Conservation (phyloP, 139 green algal genomes). For the Trebouxia sp. region DNA sequence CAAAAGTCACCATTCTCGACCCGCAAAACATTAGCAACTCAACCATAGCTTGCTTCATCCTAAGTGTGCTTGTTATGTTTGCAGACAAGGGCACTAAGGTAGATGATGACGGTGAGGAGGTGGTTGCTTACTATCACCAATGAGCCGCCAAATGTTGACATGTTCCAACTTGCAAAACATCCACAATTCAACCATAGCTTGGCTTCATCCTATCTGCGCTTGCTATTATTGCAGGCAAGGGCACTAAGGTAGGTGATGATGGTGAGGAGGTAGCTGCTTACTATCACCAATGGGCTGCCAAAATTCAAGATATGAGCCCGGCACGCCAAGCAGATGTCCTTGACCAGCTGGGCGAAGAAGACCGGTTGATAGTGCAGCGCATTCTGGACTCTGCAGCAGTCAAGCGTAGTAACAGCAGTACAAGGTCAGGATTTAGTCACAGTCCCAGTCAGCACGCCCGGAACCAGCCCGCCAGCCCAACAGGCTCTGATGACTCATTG, state of each 20-base stretch:
- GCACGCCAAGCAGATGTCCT: constrained; percentile 33
- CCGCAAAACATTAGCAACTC: no score
- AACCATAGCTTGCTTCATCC: no score
- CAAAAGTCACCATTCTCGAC: no score
- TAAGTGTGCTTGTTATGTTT: background rate
- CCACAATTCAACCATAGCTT: no score
- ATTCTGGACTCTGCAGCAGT: constrained; percentile 45
- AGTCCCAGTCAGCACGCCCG: background rate
- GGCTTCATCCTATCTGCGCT: no score
- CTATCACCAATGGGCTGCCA: constrained; percentile 46
- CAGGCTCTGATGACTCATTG: background rate
- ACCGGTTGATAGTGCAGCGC: constrained; percentile 51
- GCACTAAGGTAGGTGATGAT: constrained; percentile 9
- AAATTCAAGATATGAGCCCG: constrained; percentile 38
- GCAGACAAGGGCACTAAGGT: background rate
- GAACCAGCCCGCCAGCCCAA: constrained; percentile 1
- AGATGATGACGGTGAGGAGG: background rate
- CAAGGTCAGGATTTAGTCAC: constrained; percentile 17
- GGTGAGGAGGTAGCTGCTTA: constrained; percentile 24
- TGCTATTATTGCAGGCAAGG: constrained; percentile 24
- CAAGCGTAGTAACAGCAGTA: constrained; percentile 23
- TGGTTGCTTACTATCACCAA: constrained; percentile 13
- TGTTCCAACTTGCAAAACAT: no score
- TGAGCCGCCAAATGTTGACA: constrained; percentile 53
- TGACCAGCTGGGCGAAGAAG: constrained; percentile 46